These are phyloP conservation scores for Trichoderma pleuroti DNA, from an alignment of 2,329 filamentous ascomycete species.

Conservation along the genomic window DNA sequence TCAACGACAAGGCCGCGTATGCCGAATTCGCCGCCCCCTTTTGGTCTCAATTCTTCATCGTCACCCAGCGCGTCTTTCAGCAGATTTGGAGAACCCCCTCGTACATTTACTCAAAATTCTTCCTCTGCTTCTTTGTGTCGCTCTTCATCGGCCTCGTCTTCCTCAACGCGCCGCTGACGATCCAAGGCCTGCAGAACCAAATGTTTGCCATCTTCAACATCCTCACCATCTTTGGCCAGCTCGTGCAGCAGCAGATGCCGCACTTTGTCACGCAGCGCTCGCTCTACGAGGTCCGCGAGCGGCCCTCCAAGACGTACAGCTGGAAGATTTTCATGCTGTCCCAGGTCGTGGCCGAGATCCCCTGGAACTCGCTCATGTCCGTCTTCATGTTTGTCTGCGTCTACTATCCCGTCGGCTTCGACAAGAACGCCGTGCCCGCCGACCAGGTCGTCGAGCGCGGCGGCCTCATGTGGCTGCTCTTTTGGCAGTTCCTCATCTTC, in stretches of 20 bases:
- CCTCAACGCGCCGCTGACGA: conserved; percentile 45
- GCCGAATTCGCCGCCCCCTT: conserved; percentile 69
- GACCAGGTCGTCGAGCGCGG: not conserved
- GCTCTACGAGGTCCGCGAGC: conserved; percentile 66
- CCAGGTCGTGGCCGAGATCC: not conserved
- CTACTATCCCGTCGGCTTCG: conserved; percentile 4
- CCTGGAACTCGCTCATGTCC: conserved; percentile 14
- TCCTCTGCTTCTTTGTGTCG: conserved; percentile 48
- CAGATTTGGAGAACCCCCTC: conserved; percentile 76
- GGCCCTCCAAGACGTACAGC: conserved; percentile 64
- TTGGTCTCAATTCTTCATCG: conserved; percentile 54
- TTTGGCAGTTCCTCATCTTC: conserved; percentile 16
- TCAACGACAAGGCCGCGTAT: conserved; percentile 27
- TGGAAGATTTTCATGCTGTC: conserved; percentile 63
- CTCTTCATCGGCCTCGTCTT: conserved; percentile 70
- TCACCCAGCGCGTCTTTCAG: conserved; percentile 64
- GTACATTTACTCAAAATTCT: conserved; percentile 70
- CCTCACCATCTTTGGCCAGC: conserved; percentile 58
- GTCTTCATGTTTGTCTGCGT: conserved; percentile 14
- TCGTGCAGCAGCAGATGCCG: conserved; percentile 15
- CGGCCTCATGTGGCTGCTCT: conserved; percentile 11
- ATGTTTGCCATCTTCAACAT: conserved; percentile 72
- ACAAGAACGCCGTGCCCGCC: conserved; percentile 6
- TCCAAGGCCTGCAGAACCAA: conserved; percentile 60
- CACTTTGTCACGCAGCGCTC: conserved; percentile 59